Conservation (phyloP, 768 basidiomycete species). For the Chalciporus sphaerocephalus region DNA sequence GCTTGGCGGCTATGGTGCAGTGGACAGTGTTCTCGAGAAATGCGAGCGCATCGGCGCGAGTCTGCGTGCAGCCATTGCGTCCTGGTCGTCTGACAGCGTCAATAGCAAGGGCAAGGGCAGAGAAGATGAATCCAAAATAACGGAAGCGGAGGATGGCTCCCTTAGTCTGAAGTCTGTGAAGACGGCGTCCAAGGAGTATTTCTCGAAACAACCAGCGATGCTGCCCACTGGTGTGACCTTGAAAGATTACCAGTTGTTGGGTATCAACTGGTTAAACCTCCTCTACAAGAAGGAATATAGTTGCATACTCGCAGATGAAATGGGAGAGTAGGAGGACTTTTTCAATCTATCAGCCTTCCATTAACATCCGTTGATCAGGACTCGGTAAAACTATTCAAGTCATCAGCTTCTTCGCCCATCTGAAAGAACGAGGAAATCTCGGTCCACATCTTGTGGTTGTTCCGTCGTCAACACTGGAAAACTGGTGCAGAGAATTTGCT, state of each 20-base stretch:
- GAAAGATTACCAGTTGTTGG: constrained; percentile 96
- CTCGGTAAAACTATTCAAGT: constrained; percentile 99
- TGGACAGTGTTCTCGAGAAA: constrained; percentile 82
- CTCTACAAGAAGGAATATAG: constrained; percentile 76
- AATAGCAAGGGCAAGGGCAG: constrained; percentile 38
- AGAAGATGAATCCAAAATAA: constrained; percentile 28
- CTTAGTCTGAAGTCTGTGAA: constrained; percentile 51
- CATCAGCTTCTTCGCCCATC: constrained; percentile 89
- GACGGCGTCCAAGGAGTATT: constrained; percentile 53
- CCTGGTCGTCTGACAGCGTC: constrained; percentile 54
- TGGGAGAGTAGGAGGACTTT: constrained; percentile 60
- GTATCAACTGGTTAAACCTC: constrained; percentile 95
- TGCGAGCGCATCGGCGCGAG: constrained; percentile 83
- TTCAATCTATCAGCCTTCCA: neutral
- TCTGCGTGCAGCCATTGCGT: constrained; percentile 68
- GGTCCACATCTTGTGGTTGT: constrained; percentile 95
- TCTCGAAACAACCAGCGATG: constrained; percentile 67
- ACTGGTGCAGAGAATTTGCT: constrained; percentile 96
- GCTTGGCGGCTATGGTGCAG: constrained; percentile 79
- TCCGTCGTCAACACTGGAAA: constrained; percentile 96
- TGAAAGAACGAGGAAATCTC: constrained; percentile 71
- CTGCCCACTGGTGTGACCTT: constrained; percentile 66
- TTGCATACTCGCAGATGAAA: constrained; percentile 98
- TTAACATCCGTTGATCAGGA: constrained; percentile 43
- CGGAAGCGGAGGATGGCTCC: constrained; percentile 56